phyloP scores from a whole-genome alignment of 2,329 filamentous ascomycete species.

The Penicillium vulpinum region DNA sequence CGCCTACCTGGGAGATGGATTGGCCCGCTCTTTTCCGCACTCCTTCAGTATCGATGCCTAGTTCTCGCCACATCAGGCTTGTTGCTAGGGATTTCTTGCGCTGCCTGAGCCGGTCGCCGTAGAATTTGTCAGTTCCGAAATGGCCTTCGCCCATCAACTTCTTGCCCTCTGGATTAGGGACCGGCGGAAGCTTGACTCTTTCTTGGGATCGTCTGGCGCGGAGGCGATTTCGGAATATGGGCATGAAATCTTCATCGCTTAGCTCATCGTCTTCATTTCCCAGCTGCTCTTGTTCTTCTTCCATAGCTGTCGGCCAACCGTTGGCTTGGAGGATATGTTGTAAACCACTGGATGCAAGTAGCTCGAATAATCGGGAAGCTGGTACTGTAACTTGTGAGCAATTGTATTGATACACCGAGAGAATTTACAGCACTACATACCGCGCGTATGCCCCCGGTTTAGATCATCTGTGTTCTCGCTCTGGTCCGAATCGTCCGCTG shows the following conservation, averaged over 20 bases:
- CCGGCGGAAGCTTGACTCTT: slow-evolving; percentile 68
- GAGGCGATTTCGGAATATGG: slow-evolving; percentile 45
- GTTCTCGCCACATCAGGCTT: slow-evolving; percentile 75
- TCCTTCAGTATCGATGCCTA: slow-evolving; percentile 66
- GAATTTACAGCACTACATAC: slow-evolving; percentile 20
- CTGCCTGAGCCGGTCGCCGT: slow-evolving; percentile 53
- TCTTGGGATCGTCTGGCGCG: slow-evolving; percentile 46
- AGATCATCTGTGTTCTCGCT: slow-evolving; percentile 40
- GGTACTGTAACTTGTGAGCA: slow-evolving; percentile 30
- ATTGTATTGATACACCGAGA: not conserved
- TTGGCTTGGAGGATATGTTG: slow-evolving; percentile 51
- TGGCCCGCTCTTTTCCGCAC: slow-evolving; percentile 62
- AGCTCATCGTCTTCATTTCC: slow-evolving; percentile 29
- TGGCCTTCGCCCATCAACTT: slow-evolving; percentile 78
- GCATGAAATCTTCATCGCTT: slow-evolving; percentile 30
- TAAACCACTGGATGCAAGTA: slow-evolving; percentile 56
- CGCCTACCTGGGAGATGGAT: slow-evolving; percentile 65
- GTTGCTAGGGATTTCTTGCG: slow-evolving; percentile 63
- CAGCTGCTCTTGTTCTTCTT: slow-evolving; percentile 10
- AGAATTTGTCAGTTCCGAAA: slow-evolving; percentile 70
- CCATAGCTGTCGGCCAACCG: slow-evolving; percentile 22
- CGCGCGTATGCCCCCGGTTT: slow-evolving; percentile 19
- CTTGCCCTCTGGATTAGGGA: slow-evolving; percentile 74
- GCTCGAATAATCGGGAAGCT: slow-evolving; percentile 51
- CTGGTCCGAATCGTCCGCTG: slow-evolving; percentile 40